Percentiles rank a stretch among this genome's conserved stretches.
These are phyloP conservation scores for Ceratocystis colombiana DNA, from an alignment of 2,329 filamentous ascomycete genomes.

Conservation along the genomic window DNA sequence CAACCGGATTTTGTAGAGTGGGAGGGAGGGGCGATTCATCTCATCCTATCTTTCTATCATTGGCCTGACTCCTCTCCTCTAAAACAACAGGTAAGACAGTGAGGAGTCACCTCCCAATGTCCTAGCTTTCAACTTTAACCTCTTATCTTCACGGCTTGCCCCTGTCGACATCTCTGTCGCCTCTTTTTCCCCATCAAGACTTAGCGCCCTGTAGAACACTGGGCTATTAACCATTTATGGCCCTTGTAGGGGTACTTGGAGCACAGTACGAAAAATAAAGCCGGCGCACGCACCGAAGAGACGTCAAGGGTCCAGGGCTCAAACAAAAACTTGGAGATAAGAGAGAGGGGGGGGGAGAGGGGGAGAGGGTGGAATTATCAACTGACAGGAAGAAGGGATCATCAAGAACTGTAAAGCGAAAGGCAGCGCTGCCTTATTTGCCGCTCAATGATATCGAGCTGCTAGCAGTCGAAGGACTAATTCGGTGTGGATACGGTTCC, in stretches of 20 bases:
- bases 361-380: slow-evolving; percentile 5
- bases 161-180: slow-evolving; percentile 10
- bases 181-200: slow-evolving; percentile 2
- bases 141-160: slow-evolving; percentile 8
- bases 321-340: slow-evolving; percentile 4
- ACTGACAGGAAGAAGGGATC: background rate
- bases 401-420: slow-evolving; percentile 3
- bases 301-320: background rate
- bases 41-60: slow-evolving; percentile 10
- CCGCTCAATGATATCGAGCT: background rate
- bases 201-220: background rate
- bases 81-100: background rate
- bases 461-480: background rate
- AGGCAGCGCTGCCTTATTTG: background rate
- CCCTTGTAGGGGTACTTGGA: background rate
- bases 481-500: background rate
- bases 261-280: slow-evolving; percentile 10
- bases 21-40: too few species aligned
- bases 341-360: background rate
- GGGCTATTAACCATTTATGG: background rate
- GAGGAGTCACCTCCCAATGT: background rate
- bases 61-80: background rate
- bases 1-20: background rate
- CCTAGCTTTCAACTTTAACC: slow-evolving; percentile 13
- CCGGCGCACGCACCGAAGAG: slow-evolving; percentile 13